A percentile compares a stretch with the other conserved stretches of the same genome.
Conservation (phyloP, 2,329 filamentous ascomycete genomes). For the Dactylellina parvicollis region DNA sequence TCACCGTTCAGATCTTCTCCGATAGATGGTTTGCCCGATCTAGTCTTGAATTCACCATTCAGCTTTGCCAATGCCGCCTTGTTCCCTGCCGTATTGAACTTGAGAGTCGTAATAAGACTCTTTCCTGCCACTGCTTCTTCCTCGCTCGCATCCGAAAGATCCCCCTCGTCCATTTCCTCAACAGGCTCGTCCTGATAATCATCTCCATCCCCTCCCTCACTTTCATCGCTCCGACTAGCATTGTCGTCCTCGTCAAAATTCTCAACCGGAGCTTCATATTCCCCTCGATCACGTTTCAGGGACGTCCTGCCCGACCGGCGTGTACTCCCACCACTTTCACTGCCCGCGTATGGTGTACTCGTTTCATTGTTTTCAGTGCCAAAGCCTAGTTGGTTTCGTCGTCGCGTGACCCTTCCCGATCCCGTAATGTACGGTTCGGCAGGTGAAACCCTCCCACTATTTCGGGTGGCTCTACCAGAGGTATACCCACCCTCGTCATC, state of each 20-base stretch:
- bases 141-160: constrained; percentile 63
- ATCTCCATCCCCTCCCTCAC: constrained; percentile 64
- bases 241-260: constrained; percentile 70
- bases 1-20: not conserved
- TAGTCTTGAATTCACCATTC: not conserved
- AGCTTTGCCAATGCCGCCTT: constrained; percentile 26
- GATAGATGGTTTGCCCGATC: not conserved
- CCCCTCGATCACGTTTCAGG: constrained; percentile 62
- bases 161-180: constrained; percentile 67
- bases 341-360: constrained; percentile 65
- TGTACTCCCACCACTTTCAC: constrained; percentile 63
- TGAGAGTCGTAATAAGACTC: constrained; percentile 26
- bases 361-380: constrained; percentile 62
- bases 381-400: constrained; percentile 72
- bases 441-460: constrained; percentile 73
- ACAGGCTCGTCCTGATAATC: constrained; percentile 71
- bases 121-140: constrained; percentile 18
- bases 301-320: constrained; percentile 58
- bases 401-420: constrained; percentile 80
- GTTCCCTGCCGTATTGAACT: constrained; percentile 22
- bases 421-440: constrained; percentile 76
- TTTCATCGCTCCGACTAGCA: constrained; percentile 68
- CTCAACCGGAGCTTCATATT: constrained; percentile 67
- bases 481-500: constrained; percentile 78
- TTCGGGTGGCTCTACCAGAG: constrained; percentile 70